Evolutionary conservation across 2,329 filamentous ascomycete genomes (phyloP), one percentile per base, ranked within the genome.

Genomic region (Microdochium trichocladiopsis): DNA sequence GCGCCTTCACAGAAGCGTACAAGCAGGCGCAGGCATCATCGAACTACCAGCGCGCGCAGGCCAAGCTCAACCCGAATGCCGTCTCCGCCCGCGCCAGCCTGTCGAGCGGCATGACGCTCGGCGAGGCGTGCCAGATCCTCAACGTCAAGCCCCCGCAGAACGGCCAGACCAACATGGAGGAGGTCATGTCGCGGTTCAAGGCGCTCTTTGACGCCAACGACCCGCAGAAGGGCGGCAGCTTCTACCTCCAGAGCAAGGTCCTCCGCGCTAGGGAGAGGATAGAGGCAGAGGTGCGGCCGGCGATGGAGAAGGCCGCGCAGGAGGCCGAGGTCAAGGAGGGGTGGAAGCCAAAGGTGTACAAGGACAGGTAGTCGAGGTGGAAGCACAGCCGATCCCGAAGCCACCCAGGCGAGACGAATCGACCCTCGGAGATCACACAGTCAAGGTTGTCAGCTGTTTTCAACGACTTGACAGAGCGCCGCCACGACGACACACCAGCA

Each of bases 191-290:
- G 61, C 81, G 91, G 51, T 99, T 97, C 79, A 97, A 97, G 82
- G 84, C 87, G 58, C 75, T 99, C 48, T 99, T 96, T 68, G 94
- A 99, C 71, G 76, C 83, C 61, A 99, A 99, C 73, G 89, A 99
- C 58, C 93, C 94, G 11, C 80, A 95, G 71, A 96, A 96, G 66
- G 94, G 94, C 33, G 94, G 94, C 51, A 96, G 91, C 64, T 99
- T 99, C 72, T 99, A 99, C 71, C 78, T 99, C 49, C 94, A 99
- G 73, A 97, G 93, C 78, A 99, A 99, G 75, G 84, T 99, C 52
- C 73, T 97, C 61, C 80, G 94, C 56, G 94, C 94, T 53, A 83
- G 93, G 63, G 93, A 99, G 73, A 79, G 94, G 58, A 87, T 99
- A 72, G 93, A 97, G 75, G 79, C 87, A 62, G 93, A 99, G 72